Evolutionary conservation across 108 stramenopile genomes (phyloP).

Genomic region (Craspedostauros australis): DNA sequence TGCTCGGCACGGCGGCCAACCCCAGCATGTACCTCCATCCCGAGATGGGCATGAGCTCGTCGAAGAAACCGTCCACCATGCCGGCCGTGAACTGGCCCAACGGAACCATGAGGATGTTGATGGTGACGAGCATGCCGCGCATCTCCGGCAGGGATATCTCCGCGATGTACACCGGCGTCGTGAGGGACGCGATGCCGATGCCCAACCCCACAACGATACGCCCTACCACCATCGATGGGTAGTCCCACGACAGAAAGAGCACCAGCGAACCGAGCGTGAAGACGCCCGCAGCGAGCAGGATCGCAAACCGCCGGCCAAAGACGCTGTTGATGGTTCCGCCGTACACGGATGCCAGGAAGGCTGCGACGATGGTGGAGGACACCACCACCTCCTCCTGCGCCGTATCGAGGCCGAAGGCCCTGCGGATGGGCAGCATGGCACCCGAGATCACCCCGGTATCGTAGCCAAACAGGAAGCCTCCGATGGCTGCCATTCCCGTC

Average conservation of each 20-base stretch:
- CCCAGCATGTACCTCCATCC: constrained; percentile 88
- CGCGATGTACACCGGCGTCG: constrained; percentile 80
- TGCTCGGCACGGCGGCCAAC: constrained; percentile 48
- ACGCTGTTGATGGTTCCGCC: constrained; percentile 38
- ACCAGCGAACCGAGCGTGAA: constrained; percentile 44
- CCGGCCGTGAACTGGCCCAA: constrained; percentile 80
- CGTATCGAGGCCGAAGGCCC: constrained; percentile 25
- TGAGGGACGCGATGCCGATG: constrained; percentile 69
- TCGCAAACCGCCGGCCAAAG: constrained; percentile 35
- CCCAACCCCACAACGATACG: constrained; percentile 67
- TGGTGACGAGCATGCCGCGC: constrained; percentile 68
- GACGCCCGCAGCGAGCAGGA: constrained; percentile 34
- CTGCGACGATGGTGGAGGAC: constrained; percentile 43
- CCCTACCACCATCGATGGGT: constrained; percentile 43
- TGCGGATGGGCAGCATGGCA: constrained; percentile 34
- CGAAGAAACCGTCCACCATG: constrained; percentile 64
- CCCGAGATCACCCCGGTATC: constrained; percentile 54
- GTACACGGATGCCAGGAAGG: constrained; percentile 19
- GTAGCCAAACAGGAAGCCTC: constrained; percentile 58
- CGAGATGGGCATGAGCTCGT: constrained; percentile 23
- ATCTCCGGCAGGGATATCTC: constrained; percentile 61
- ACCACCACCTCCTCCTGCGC: constrained; percentile 50
- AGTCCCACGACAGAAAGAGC: constrained; percentile 26
- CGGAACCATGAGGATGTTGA: constrained; percentile 68
- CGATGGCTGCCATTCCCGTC: constrained; percentile 46